Evolutionary conservation across 495 filamentous ascomycete species (phyloP).

Genomic region (Penicillium mononematosum): DNA sequence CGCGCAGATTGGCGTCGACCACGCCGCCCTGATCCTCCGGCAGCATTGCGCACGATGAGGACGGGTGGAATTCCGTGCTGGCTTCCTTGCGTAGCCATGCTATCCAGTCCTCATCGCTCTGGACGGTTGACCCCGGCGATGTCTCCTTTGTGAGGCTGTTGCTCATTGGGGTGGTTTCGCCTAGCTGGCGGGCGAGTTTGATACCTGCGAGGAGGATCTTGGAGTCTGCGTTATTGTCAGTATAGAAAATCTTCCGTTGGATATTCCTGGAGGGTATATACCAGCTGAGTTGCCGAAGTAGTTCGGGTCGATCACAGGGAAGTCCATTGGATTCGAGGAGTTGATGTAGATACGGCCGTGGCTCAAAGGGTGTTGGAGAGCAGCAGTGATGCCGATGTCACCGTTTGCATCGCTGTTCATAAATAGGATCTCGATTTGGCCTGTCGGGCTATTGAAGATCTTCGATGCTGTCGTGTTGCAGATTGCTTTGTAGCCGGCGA

Average conservation of each 20-base stretch:
- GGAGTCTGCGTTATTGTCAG: slow-evolving; percentile 18
- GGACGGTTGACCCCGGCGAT: slow-evolving; percentile 21
- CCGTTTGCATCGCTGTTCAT: slow-evolving; percentile 37
- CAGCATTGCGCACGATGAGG: slow-evolving; percentile 53
- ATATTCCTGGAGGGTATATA: slow-evolving; percentile 8
- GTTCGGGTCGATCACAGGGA: slow-evolving; percentile 39
- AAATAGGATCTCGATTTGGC: slow-evolving; percentile 33
- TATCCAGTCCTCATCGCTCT: slow-evolving; percentile 30
- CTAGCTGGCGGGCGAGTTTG: slow-evolving; percentile 32
- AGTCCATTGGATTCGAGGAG: slow-evolving; percentile 35
- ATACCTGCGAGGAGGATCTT: slow-evolving; percentile 39
- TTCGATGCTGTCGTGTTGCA: slow-evolving; percentile 30
- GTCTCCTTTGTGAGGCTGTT: slow-evolving; percentile 27
- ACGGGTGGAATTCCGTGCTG: slow-evolving; percentile 48
- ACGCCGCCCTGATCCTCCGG: slow-evolving; percentile 48
- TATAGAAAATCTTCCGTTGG: neutral
- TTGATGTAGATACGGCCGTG: slow-evolving; percentile 39
- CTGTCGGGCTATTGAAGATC: slow-evolving; percentile 29
- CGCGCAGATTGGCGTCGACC: slow-evolving; percentile 46
- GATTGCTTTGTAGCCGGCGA: slow-evolving; percentile 37
- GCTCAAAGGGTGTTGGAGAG: slow-evolving; percentile 38
- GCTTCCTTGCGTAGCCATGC: slow-evolving; percentile 23
- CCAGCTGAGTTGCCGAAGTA: slow-evolving; percentile 32
- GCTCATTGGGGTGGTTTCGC: slow-evolving; percentile 26
- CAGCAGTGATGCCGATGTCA: slow-evolving; percentile 35